phyloP scores from a whole-genome alignment of 176 grass and related monocot genomes.

The Chloris gayana region DNA sequence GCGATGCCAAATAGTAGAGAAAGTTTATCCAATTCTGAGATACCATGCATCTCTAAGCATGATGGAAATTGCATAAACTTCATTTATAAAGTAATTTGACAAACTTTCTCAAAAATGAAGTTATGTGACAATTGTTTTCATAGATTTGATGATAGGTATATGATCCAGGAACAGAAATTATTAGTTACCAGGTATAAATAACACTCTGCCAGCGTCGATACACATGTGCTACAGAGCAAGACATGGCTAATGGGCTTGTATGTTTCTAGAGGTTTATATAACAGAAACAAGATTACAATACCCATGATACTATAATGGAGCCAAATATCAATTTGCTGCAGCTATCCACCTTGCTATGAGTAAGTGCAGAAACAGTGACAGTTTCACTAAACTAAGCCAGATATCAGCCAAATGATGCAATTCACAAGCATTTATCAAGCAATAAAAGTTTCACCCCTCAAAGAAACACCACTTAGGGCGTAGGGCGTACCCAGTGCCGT shows the following conservation, averaged over 20 bases:
- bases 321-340: background rate
- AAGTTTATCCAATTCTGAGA: conserved; percentile 3
- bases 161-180: conserved; percentile 11
- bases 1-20: background rate
- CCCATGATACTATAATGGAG: background rate
- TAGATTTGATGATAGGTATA: conserved; percentile 1
- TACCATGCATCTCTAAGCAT: background rate
- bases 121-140: no score
- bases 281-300: no score
- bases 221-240: background rate
- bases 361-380: background rate
- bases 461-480: background rate
- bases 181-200: conserved; percentile 4
- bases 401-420: background rate
- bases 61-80: background rate
- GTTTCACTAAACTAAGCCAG: background rate
- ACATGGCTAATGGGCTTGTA: background rate
- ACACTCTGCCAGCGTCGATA: background rate
- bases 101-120: no score
- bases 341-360: conserved; percentile 7
- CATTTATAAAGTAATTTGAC: background rate
- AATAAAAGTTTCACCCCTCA: background rate
- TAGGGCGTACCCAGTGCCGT: no score
- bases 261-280: background rate
- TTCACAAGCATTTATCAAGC: background rate